These are phyloP conservation scores for Cercis canadensis DNA, from an alignment of 306 rosid genomes.

Conservation along the genomic window DNA sequence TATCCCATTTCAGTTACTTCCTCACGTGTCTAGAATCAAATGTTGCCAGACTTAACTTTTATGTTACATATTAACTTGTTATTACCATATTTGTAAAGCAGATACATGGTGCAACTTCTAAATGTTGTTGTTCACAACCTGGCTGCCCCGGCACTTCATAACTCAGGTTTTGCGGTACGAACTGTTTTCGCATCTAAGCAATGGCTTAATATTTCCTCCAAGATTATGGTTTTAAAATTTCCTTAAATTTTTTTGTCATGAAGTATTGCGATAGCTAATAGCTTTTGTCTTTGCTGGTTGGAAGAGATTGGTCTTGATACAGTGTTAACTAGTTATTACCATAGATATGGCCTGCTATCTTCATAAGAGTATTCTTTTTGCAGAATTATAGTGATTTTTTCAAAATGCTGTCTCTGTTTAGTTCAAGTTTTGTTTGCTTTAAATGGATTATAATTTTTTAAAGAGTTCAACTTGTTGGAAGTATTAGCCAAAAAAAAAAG, in stretches of 20 bases:
- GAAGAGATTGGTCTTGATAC: not conserved
- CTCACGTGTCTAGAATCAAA: not conserved
- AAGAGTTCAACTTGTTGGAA: constrained; percentile 1
- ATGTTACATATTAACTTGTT: constrained; percentile 37
- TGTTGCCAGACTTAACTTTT: constrained; percentile 19
- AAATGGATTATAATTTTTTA: constrained; percentile 1
- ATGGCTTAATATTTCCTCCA: constrained; percentile 32
- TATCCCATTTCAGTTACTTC: constrained; percentile 29
- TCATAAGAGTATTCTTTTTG: constrained; percentile 15
- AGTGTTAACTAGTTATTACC: constrained; percentile 3
- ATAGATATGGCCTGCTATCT: not conserved
- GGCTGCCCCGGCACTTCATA: constrained; percentile 97
- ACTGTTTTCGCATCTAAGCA: constrained; percentile 21
- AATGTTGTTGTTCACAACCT: constrained; percentile 84
- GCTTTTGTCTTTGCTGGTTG: constrained; percentile 14
- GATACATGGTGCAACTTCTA: constrained; percentile 96
- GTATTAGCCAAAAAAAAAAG: too few relatives aligned
- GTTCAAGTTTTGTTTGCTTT: constrained; percentile 21
- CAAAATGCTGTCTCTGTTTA: constrained; percentile 2
- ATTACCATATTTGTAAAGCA: constrained; percentile 49
- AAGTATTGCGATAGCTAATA: not conserved
- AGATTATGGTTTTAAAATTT: not conserved
- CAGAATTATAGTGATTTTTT: constrained; percentile 1
- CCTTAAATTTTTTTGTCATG: constrained; percentile 24
- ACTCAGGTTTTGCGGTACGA: constrained; percentile 98